A percentile compares a stretch with the other conserved stretches of the same genome.
Conservation (phyloP, 2,329 filamentous ascomycete genomes). For the Pleomassaria siparia region DNA sequence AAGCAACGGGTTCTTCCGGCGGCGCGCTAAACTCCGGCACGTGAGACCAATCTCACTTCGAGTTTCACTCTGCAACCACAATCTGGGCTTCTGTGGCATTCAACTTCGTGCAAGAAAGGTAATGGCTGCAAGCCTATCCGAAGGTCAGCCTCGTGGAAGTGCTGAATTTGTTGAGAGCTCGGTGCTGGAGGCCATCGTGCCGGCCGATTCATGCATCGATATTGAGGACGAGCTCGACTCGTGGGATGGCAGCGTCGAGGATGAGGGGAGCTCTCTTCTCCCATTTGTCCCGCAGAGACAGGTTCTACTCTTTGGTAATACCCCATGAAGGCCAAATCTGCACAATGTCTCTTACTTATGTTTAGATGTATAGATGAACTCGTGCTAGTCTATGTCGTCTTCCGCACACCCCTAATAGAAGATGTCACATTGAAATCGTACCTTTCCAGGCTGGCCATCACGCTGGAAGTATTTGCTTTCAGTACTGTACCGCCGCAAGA, state of each 20-base stretch:
- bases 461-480: slow-evolving; percentile 66
- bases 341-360: slow-evolving; percentile 53
- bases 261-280: slow-evolving; percentile 50
- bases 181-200: slow-evolving; percentile 43
- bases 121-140: slow-evolving; percentile 23
- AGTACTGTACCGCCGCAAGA: slow-evolving; percentile 50
- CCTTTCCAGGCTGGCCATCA: slow-evolving; percentile 64
- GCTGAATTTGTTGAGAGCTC: slow-evolving; percentile 43
- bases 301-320: slow-evolving; percentile 71
- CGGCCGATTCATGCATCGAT: slow-evolving; percentile 38
- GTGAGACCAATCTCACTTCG: background rate
- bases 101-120: background rate
- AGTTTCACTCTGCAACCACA: background rate
- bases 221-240: slow-evolving; percentile 44
- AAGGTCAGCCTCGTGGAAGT: slow-evolving; percentile 32
- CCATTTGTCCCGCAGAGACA: slow-evolving; percentile 64
- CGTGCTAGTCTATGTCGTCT: slow-evolving; percentile 66
- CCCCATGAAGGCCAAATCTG: slow-evolving; percentile 36
- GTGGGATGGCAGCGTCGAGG: slow-evolving; percentile 48
- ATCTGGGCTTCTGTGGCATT: background rate
- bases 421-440: slow-evolving; percentile 60
- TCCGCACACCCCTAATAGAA: slow-evolving; percentile 64
- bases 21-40: background rate
- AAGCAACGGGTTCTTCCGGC: background rate
- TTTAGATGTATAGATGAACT: slow-evolving; percentile 67